These are phyloP conservation scores for Solanum hybrid DNA, from an alignment of 305 asterid species.

Conservation along the genomic window DNA sequence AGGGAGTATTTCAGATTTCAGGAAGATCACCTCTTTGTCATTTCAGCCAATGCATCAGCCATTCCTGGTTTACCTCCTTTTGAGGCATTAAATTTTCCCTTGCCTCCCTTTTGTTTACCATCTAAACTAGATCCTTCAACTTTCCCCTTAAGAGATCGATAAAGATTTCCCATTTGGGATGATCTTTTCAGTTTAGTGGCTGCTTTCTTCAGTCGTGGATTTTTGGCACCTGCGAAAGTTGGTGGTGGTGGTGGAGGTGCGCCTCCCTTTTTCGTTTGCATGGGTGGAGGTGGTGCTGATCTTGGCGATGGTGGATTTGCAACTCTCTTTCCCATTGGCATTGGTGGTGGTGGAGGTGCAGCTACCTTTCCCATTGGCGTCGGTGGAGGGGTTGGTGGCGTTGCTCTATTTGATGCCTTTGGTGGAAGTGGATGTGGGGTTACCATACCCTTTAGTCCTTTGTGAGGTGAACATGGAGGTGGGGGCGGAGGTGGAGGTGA, in stretches of 20 bases:
- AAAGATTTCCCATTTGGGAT: slow-evolving; percentile 77
- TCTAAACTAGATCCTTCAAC: slow-evolving; percentile 64
- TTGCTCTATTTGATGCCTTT: background rate
- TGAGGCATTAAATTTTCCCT: slow-evolving; percentile 29
- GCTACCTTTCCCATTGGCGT: slow-evolving; percentile 7
- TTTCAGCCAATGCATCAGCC: slow-evolving; percentile 55
- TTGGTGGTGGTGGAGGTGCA: slow-evolving; percentile 29
- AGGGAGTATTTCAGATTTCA: background rate
- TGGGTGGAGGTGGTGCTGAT: slow-evolving; percentile 29
- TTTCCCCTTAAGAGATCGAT: slow-evolving; percentile 71
- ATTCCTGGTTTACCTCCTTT: slow-evolving; percentile 59
- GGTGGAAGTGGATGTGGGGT: slow-evolving; percentile 18
- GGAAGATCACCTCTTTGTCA: slow-evolving; percentile 22
- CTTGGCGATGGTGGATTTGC: slow-evolving; percentile 30
- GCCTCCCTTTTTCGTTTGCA: slow-evolving; percentile 18
- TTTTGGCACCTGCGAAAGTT: slow-evolving; percentile 17
- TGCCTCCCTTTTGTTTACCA: slow-evolving; percentile 37
- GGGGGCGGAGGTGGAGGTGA: background rate
- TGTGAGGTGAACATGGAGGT: background rate
- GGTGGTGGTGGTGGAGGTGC: slow-evolving; percentile 68
- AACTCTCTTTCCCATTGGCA: background rate
- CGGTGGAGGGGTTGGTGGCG: slow-evolving; percentile 21
- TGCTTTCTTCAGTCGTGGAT: slow-evolving; percentile 42
- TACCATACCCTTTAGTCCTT: background rate
- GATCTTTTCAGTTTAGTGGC: slow-evolving; percentile 69